Base-by-base conservation (phyloP, 2,329 filamentous ascomycete genomes). In the Fusarium zealandicum region DNA sequence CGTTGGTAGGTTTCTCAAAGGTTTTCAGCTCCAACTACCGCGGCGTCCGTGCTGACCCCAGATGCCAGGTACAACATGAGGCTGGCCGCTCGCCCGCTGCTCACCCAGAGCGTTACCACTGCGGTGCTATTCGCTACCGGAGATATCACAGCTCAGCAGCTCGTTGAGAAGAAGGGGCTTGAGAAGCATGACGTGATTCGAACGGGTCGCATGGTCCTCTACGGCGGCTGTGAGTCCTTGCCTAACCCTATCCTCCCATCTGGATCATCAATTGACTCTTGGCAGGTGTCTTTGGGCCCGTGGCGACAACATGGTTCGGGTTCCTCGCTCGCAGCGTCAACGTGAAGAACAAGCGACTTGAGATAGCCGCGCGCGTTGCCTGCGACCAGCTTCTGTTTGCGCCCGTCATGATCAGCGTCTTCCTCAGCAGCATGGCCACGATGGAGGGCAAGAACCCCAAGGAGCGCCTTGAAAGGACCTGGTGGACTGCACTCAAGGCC, bases 81-180 rank as follows among this genome's bases (percentile, higher is more conserved):
- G 75, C 82, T 97, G 72, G 88, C 89, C 66, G 84, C 86, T 69
- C 85, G 90, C 70, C 93, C 93, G 55, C 80, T 98, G 66, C 85
- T 97, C 69, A 98, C 93, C 10, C 92, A 96, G 80, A 90, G 89
- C 72, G 78, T 96, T 67, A 96, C 92, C 51, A 97, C 93, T 32
- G 90, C 91, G 41, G 83, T 98, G 54, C 87, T 99, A 60, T 99
- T 98, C 73, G 93, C 90, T 53, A 90, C 92, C 12, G 95, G 95
- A 68, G 95, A 99, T 77, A 81, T 89, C 56, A 87, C 96, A 64
- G 92, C 95, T 31, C 95, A 99, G 76, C 93, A 98, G 77, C 81
- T 86, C 30, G 90, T 99, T 54, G 93, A 98, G 77, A 88, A 86
- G 73, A 87, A 83, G 69, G 93, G 92, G 14, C 64, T 90, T 20